Percentiles rank a stretch among this genome's conserved stretches.
These are phyloP conservation scores for Pseudisothecium myosuroides DNA, from an alignment of 225 moss, liverwort and hornwort genomes.

Conservation along the genomic window DNA sequence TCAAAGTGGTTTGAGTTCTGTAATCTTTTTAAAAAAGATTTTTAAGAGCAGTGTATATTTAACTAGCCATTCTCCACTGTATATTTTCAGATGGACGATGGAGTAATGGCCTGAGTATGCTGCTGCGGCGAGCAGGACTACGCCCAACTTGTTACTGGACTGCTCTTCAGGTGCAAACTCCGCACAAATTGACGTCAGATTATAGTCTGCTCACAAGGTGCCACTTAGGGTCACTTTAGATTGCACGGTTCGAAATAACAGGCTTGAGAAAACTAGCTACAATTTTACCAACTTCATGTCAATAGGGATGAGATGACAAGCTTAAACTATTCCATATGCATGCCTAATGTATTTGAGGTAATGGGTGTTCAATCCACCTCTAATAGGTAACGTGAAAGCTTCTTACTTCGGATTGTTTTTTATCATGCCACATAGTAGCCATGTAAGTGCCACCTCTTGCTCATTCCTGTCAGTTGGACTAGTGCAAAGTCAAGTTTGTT, in stretches of 20 bases:
- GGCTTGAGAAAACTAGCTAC: background rate
- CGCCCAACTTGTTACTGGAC: constrained; percentile 58
- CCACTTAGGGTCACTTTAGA: background rate
- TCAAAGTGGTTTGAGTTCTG: background rate
- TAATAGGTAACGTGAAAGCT: background rate
- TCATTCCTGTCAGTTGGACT: background rate
- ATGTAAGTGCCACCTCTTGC: background rate
- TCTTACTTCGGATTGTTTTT: background rate
- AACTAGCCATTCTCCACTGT: too few relatives aligned
- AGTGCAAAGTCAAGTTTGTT: background rate
- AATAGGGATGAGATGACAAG: too few relatives aligned
- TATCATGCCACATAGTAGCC: background rate
- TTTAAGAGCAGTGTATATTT: background rate
- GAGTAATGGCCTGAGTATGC: constrained; percentile 39
- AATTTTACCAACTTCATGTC: background rate
- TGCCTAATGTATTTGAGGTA: background rate
- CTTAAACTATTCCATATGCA: too few relatives aligned
- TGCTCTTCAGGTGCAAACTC: constrained; percentile 26
- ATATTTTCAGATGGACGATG: constrained; percentile 35
- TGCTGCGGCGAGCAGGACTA: constrained; percentile 52
- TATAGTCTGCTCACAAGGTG: background rate
- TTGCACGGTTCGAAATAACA: background rate
- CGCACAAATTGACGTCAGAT: background rate
- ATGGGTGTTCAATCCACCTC: background rate
- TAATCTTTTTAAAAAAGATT: background rate